phyloP scores from a whole-genome alignment of 371 early-diverging fungal genomes.

The Mortierella sp. region DNA sequence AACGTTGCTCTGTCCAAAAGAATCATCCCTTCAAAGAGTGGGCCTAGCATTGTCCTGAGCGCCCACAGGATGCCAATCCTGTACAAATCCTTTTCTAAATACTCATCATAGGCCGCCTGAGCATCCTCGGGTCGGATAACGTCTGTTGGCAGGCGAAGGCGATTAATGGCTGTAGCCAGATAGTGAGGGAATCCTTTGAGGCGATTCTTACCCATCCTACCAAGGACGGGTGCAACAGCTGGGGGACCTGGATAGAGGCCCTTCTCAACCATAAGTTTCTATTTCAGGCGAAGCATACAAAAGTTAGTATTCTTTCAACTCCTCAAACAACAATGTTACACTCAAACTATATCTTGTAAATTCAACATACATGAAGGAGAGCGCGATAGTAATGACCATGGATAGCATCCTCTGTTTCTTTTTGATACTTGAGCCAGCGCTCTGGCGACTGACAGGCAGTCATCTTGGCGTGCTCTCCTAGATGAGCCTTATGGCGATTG shows the following conservation, averaged over 20 bases:
- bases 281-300: slow-evolving; percentile 7
- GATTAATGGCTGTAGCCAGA: slow-evolving; percentile 52
- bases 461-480: slow-evolving; percentile 83
- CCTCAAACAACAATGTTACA: too few species aligned
- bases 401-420: slow-evolving; percentile 72
- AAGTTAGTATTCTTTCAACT: background rate
- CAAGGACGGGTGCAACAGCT: slow-evolving; percentile 68
- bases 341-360: background rate
- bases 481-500: slow-evolving; percentile 48
- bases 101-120: slow-evolving; percentile 56
- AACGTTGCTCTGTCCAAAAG: slow-evolving; percentile 81
- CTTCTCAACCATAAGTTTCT: slow-evolving; percentile 66
- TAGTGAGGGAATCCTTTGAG: slow-evolving; percentile 48
- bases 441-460: slow-evolving; percentile 88
- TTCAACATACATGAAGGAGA: slow-evolving; percentile 61
- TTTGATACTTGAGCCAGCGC: slow-evolving; percentile 75
- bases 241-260: slow-evolving; percentile 65
- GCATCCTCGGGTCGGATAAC: slow-evolving; percentile 62
- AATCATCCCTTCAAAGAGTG: slow-evolving; percentile 83
- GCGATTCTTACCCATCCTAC: slow-evolving; percentile 70
- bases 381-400: slow-evolving; percentile 83
- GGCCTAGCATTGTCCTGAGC: slow-evolving; percentile 77
- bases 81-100: slow-evolving; percentile 59
- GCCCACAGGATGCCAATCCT: slow-evolving; percentile 87
- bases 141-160: slow-evolving; percentile 61